A percentile compares a stretch with the other conserved stretches of the same genome.
Evolutionary conservation across 2,329 filamentous ascomycete species (phyloP).

Genomic region (Colletotrichum spaethianum): DNA sequence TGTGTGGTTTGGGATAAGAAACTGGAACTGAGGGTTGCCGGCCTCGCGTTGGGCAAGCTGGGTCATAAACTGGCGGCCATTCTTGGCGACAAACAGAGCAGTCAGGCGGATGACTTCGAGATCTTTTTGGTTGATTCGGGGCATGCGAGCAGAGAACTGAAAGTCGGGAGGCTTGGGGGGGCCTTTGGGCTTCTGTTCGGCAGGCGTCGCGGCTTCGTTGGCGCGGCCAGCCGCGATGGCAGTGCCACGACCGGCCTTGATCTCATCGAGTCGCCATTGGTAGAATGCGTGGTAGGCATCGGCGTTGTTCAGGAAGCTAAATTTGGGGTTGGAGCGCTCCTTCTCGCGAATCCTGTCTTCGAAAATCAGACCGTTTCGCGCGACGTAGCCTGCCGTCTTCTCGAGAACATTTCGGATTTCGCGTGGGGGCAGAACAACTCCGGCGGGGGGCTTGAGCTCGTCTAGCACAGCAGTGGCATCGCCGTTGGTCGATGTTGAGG

Average conservation of each 20-base stretch:
- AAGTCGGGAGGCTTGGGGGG: slow-evolving; percentile 90
- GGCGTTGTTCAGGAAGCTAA: slow-evolving; percentile 84
- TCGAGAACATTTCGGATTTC: slow-evolving; percentile 89
- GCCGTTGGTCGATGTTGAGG: slow-evolving; percentile 62
- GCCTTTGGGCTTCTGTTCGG: slow-evolving; percentile 78
- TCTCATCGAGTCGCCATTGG: slow-evolving; percentile 89
- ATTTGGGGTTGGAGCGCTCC: slow-evolving; percentile 87
- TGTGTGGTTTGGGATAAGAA: slow-evolving; percentile 93
- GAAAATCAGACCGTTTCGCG: slow-evolving; percentile 76
- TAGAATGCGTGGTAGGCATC: slow-evolving; percentile 94
- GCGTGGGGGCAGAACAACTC: slow-evolving; percentile 89
- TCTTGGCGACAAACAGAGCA: slow-evolving; percentile 92
- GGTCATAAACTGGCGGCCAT: slow-evolving; percentile 93
- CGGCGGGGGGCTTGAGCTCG: slow-evolving; percentile 82
- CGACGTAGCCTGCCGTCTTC: slow-evolving; percentile 94
- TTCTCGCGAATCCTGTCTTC: slow-evolving; percentile 90
- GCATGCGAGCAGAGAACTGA: slow-evolving; percentile 95
- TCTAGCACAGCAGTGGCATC: slow-evolving; percentile 70
- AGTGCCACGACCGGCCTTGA: slow-evolving; percentile 86
- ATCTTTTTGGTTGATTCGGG: slow-evolving; percentile 96
- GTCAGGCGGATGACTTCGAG: slow-evolving; percentile 82
- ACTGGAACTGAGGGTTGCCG: slow-evolving; percentile 95
- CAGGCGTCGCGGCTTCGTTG: slow-evolving; percentile 70
- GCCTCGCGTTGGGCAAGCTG: slow-evolving; percentile 89
- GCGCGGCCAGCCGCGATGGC: slow-evolving; percentile 82